phyloP scores from a whole-genome alignment of 495 filamentous ascomycete species.

The Chaetomium tenue region DNA sequence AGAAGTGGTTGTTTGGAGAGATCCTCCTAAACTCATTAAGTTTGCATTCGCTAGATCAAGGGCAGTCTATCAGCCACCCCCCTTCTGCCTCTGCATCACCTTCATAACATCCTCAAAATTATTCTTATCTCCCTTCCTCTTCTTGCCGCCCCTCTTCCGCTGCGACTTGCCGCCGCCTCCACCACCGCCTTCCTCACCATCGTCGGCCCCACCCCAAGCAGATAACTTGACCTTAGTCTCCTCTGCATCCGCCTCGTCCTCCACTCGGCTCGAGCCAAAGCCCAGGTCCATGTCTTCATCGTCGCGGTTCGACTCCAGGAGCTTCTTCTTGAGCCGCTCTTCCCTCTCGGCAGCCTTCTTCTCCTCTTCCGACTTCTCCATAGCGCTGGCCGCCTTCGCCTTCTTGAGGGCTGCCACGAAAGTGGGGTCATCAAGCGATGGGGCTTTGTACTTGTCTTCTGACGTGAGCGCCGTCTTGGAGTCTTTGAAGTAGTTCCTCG shows the following conservation, averaged over 20 bases:
- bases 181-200: constrained; percentile 49
- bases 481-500: constrained; percentile 61
- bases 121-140: constrained; percentile 81
- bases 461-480: constrained; percentile 46
- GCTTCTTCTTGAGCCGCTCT: constrained; percentile 68
- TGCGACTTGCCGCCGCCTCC: constrained; percentile 56
- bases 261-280: constrained; percentile 80
- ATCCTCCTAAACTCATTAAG: no score
- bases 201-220: constrained; percentile 51
- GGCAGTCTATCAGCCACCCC: background rate
- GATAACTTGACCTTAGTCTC: constrained; percentile 64
- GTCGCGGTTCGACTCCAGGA: constrained; percentile 76
- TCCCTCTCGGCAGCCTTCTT: constrained; percentile 50
- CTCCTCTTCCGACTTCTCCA: constrained; percentile 48
- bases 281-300: constrained; percentile 91
- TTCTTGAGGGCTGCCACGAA: constrained; percentile 83
- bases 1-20: background rate
- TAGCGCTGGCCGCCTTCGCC: constrained; percentile 67
- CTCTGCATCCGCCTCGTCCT: constrained; percentile 69
- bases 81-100: constrained; percentile 67
- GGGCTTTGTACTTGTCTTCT: constrained; percentile 48
- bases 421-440: constrained; percentile 66
- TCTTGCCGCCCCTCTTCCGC: constrained; percentile 75
- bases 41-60: background rate
- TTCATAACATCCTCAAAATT: constrained; percentile 76